These are phyloP conservation scores for Calonectria honghensis DNA, from an alignment of 2,329 filamentous ascomycete species.

Conservation along the genomic window DNA sequence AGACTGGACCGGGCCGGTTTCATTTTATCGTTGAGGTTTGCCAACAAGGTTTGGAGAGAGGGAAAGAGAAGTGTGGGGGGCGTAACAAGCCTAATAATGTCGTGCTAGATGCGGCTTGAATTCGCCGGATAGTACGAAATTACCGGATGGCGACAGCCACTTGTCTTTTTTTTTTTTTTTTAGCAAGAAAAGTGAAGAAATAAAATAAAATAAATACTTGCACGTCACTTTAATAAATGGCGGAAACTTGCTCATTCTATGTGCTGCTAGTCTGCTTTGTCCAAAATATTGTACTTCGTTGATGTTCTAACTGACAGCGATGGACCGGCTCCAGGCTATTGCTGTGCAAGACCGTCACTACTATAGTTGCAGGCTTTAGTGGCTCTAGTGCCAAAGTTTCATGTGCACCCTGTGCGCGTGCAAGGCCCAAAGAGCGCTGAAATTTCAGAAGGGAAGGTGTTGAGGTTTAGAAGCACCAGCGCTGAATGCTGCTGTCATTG, in stretches of 20 bases:
- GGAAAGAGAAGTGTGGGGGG: background rate
- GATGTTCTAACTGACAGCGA: background rate
- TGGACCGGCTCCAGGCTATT: background rate
- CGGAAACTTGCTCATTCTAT: no score
- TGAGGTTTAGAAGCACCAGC: conserved; percentile 12
- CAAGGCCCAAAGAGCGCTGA: conserved; percentile 13
- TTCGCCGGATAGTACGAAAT: no score
- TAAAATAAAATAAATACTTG: no score
- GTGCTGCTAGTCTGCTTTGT: no score
- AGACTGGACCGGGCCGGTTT: conserved; percentile 25
- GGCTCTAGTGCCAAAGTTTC: conserved; percentile 11
- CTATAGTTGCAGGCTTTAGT: background rate
- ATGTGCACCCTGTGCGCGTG: conserved; percentile 1
- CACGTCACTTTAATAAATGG: no score
- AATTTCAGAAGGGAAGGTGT: conserved; percentile 6
- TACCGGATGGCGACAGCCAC: no score
- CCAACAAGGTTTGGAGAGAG: background rate
- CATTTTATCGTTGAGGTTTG: background rate
- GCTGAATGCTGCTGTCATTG: conserved; percentile 15
- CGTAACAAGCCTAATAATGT: no score
- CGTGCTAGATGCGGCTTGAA: background rate
- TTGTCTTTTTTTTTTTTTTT: no score
- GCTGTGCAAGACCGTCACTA: background rate
- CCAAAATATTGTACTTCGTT: background rate
- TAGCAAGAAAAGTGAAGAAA: no score